Base-by-base conservation (phyloP, 805 yeast genomes). In the Monosporozyma solicola region DNA sequence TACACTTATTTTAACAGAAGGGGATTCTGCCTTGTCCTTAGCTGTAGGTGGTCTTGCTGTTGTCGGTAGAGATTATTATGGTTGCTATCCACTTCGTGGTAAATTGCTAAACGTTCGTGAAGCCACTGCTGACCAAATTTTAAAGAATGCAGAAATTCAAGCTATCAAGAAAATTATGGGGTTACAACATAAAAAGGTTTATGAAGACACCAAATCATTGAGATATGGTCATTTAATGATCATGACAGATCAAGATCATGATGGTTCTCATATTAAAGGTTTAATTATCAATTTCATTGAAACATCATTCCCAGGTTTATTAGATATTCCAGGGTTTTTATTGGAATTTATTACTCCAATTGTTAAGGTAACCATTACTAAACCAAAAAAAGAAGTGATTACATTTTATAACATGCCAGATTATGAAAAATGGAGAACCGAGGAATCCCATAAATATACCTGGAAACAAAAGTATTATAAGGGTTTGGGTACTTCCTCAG, bases 161-260 rank as follows among this genome's bases (percentile, higher is more conserved):
- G 96, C 97, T 3, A 80, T 94, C 62, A 94, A 94, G 66, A 90
- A 92, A 66, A 94, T 94, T 61, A 86, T 94, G 74, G 99, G 99
- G 22, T 74, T 94, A 53, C 97, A 91, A 68, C 99, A 94, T 71
- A 89, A 86, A 62, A 92, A 89, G 71, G 76, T 75, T 45, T 94
- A 94, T 66, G 83, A 82, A 22, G 85, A 83, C 58, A 75, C 86
- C 15, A 79, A 80, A 53, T 82, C 85, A 3, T 74, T 94, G 57
- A 82, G 99, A 67, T 94, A 94, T 65, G 99, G 99, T 39, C 96
- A 90, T 67, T 79, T 94, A 50, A 94, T 94, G 98, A 90, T 94
- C 66, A 94, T 94, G 98, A 90, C 99, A 6, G 99, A 94, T 85
- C 99, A 94, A 72, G 99, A 94, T 88, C 96, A 91, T 61, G 99